Evolutionary conservation across 306 rosid genomes (phyloP).

Genomic region (Abrus pulchellus): DNA sequence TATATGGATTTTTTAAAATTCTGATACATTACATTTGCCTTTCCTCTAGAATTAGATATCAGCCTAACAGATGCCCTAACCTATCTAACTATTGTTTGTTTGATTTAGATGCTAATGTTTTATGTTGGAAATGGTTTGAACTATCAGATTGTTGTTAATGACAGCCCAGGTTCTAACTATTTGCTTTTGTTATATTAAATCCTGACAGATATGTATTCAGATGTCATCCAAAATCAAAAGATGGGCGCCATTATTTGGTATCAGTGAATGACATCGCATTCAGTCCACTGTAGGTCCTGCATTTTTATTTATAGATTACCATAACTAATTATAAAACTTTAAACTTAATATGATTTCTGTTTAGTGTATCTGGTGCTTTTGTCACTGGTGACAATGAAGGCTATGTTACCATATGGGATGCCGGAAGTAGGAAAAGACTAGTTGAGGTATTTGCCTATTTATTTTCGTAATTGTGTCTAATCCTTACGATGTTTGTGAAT

Average conservation of each 20-base stretch:
- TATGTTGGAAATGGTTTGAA: not conserved
- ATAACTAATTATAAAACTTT: slow-evolving; percentile 15
- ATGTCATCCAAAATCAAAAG: slow-evolving; percentile 82
- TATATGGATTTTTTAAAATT: slow-evolving; percentile 4
- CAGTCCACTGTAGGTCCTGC: slow-evolving; percentile 73
- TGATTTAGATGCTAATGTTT: slow-evolving; percentile 17
- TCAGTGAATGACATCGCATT: slow-evolving; percentile 87
- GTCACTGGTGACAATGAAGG: slow-evolving; percentile 87
- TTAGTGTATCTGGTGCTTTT: slow-evolving; percentile 67
- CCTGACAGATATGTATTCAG: slow-evolving; percentile 76
- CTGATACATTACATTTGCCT: not conserved
- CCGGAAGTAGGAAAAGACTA: slow-evolving; percentile 67
- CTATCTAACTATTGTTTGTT: not conserved
- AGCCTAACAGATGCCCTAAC: not conserved
- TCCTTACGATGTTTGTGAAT: slow-evolving; percentile 25
- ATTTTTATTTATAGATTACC: slow-evolving; percentile 39
- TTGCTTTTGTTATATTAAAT: slow-evolving; percentile 34
- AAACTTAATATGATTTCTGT: slow-evolving; percentile 45
- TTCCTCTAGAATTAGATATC: not conserved
- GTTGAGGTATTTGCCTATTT: slow-evolving; percentile 63
- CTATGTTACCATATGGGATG: slow-evolving; percentile 76
- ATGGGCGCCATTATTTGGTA: slow-evolving; percentile 66
- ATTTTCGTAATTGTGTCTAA: not conserved
- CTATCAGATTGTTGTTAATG: slow-evolving; percentile 31
- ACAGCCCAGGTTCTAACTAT: slow-evolving; percentile 45